Percentiles rank a stretch among this genome's conserved stretches.
phyloP scores from a whole-genome alignment of 2,329 filamentous ascomycete species.

The Cladorrhinum sp. region DNA sequence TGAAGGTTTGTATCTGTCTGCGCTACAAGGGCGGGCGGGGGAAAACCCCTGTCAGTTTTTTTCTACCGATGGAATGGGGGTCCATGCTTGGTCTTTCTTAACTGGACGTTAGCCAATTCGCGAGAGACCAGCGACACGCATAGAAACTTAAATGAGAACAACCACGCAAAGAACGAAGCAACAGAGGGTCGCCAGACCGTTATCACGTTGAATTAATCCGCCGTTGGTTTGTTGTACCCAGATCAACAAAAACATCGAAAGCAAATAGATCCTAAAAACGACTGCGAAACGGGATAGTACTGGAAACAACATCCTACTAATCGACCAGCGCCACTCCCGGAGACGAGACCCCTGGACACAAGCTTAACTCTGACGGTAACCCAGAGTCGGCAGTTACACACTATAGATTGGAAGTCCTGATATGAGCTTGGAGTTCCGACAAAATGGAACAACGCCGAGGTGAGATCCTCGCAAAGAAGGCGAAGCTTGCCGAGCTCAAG shows the following conservation, averaged over 20 bases:
- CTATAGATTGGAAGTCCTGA: slow-evolving; percentile 28
- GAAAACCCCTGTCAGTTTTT: slow-evolving; percentile 14
- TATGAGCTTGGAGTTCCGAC: slow-evolving; percentile 46
- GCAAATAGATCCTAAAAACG: neutral
- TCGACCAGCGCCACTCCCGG: neutral
- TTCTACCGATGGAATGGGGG: neutral
- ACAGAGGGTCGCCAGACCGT: neutral
- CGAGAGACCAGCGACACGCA: slow-evolving; percentile 15
- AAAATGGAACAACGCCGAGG: slow-evolving; percentile 80
- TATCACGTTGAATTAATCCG: neutral
- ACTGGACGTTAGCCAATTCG: slow-evolving; percentile 7
- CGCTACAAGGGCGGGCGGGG: slow-evolving; percentile 1
- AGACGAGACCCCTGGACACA: neutral
- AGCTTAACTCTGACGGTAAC: neutral
- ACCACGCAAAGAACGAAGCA: neutral
- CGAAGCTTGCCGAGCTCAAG: slow-evolving; percentile 94
- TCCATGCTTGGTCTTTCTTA: slow-evolving; percentile 32
- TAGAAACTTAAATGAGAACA: slow-evolving; percentile 8
- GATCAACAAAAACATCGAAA: neutral
- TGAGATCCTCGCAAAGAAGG: slow-evolving; percentile 95
- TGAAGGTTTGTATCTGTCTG: too few relatives aligned
- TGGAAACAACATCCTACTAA: slow-evolving; percentile 1
- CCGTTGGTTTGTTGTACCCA: neutral
- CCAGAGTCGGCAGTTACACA: neutral
- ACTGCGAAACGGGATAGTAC: neutral